Evolutionary conservation across 2,329 filamentous ascomycete genomes (phyloP), one percentile per base, ranked within the genome.

Genomic region (Chrysoporthe deuterocubensis): DNA sequence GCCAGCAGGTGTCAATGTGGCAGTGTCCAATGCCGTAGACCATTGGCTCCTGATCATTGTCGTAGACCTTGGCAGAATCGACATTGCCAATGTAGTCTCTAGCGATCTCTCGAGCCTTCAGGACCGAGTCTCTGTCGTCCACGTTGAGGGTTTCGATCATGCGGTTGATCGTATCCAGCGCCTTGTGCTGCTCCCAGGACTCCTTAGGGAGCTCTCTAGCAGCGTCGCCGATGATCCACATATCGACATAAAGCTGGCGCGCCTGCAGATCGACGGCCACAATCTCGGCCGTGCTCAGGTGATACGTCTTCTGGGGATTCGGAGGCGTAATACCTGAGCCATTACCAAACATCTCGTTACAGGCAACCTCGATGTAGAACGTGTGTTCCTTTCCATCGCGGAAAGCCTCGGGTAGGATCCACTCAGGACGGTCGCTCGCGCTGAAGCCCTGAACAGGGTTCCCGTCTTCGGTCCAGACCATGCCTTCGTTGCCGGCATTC

Each of bases 271-370:
- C 97, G 71, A 98, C 90, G 62, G 93, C 94, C 1, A 94, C 92
- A 70, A 99, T 96, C 69, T 94, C 90, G 16, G 94, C 95, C 71
- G 89, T 90, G 70, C 83, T 81, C 65, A 99, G 85, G 67, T 85
- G 85, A 78, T 91, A 99, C 76, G 91, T 92, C 74, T 86, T 91
- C 82, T 97, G 89, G n/a, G 92, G 92, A 69, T 91, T 85, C 0
- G 96, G 96, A 16, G 96, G 94, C 77, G 97, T 92, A 73, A 97
- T 98, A 26, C 91, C 91, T 0, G 91, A 86, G 0, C 94, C 91
- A 77, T 97, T 97, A 73, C 96, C 96, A 81, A 98, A 98, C 94
- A 98, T 98, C 78, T 91, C 90, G 78, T 99, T 99, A 81, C 96
- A 98, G 26, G 96, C 96, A 92, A 98, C 97, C 81, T 99, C 96